Base-by-base conservation (phyloP, 2,329 filamentous ascomycete species). In the Arthroderma sp. region DNA sequence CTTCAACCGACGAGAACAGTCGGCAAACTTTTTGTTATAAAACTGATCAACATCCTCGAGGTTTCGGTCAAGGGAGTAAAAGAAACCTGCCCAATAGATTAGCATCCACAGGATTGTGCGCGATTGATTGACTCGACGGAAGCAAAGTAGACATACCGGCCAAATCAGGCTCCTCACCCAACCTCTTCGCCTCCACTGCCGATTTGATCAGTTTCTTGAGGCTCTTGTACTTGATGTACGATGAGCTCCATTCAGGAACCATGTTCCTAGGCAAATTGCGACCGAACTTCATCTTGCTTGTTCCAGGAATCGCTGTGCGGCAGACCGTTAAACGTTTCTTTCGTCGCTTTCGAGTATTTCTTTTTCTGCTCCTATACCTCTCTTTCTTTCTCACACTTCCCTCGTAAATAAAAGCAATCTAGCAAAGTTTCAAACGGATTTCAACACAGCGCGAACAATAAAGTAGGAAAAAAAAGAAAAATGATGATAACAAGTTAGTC, bases 21-120 rank as follows among this genome's bases (percentile, higher is more conserved):
- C 89, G 50, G 79, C 75, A 58, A 87, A 86, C 62, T 95, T 95
- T 63, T 88, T 93, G 69, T 94, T 95, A 72, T 95, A 96, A 65
- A 98, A 96, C 42, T 78, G 77, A 65, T 95, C 87, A 62, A 98
- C 89, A 66, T 94, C 84, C 71, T 98, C 91, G 58, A 98, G 81
- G 62, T 96, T 95, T 56, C 91, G 85, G 62, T 98, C 91, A 63
- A 98, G 80, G 52, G 83, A 85, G 65, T 89, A 94, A 71, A 95
- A 94, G 74, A 98, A 94, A 65, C 88, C 91, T 95, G 15, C 70
- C 56, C 56, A 51, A 40, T 29, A 10, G 33, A 45, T 32, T 32
- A 39, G 10, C 37, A n/a, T 39, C 15, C 15, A 22, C 3, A 22
- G 15, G 15, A 22, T 22, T 22, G 15, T 22, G 15, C 27, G 29